These are phyloP conservation scores for Zygosaccharomyces bisporus DNA, from an alignment of 805 yeast genomes.

Conservation along the genomic window DNA sequence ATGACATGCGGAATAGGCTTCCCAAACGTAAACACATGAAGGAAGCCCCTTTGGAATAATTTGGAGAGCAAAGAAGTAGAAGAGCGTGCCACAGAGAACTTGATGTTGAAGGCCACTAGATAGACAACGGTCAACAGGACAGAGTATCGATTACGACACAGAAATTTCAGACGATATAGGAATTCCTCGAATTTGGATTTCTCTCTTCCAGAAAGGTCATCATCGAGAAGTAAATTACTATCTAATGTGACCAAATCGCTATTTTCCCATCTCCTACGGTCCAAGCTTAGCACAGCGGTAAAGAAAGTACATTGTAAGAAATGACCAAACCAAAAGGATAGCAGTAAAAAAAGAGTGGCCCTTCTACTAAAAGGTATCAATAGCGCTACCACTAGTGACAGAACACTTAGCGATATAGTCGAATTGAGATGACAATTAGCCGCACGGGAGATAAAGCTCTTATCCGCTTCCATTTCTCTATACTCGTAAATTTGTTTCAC, in stretches of 20 bases:
- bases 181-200: background rate
- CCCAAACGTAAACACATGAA: slow-evolving; percentile 5
- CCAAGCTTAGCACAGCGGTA: slow-evolving; percentile 62
- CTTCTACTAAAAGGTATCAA: slow-evolving; percentile 37
- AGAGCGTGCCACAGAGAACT: slow-evolving; percentile 17
- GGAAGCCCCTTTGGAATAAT: slow-evolving; percentile 11
- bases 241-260: slow-evolving; percentile 43
- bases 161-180: background rate
- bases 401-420: slow-evolving; percentile 4
- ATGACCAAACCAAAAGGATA: slow-evolving; percentile 56
- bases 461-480: slow-evolving; percentile 35
- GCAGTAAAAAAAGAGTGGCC: slow-evolving; percentile 44
- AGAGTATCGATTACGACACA: slow-evolving; percentile 4
- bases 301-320: slow-evolving; percentile 60
- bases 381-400: slow-evolving; percentile 29
- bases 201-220: slow-evolving; percentile 6
- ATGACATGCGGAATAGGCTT: slow-evolving; percentile 10
- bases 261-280: slow-evolving; percentile 59
- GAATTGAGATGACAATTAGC: slow-evolving; percentile 10
- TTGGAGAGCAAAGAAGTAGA: slow-evolving; percentile 21
- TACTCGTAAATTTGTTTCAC: background rate
- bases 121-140: slow-evolving; percentile 7
- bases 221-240: slow-evolving; percentile 8
- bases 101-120: slow-evolving; percentile 12
- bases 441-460: slow-evolving; percentile 37